phyloP scores from a whole-genome alignment of 2,329 filamentous ascomycete species.

The Cladophialophora carrionii region DNA sequence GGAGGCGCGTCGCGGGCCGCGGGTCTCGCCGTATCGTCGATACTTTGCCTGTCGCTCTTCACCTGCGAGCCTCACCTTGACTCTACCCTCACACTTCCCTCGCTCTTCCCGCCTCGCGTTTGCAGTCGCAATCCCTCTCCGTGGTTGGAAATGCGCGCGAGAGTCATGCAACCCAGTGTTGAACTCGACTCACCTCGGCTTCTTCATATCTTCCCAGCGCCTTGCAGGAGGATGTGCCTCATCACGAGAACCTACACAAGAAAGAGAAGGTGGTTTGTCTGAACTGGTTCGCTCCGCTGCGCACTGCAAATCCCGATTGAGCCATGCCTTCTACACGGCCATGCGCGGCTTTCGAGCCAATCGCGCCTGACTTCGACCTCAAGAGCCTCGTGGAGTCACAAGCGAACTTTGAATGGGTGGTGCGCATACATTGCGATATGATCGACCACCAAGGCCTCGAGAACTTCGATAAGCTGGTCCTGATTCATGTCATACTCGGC shows the following conservation, averaged over 20 bases:
- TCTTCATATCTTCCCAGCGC: not conserved
- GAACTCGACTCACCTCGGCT: not conserved
- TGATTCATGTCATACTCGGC: conserved; percentile 78
- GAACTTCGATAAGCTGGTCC: conserved; percentile 82
- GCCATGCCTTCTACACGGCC: conserved; percentile 79
- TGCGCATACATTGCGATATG: conserved; percentile 75
- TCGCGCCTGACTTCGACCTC: conserved; percentile 83
- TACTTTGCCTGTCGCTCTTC: not conserved
- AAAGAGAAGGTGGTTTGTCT: conserved; percentile 22
- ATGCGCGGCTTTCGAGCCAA: conserved; percentile 87
- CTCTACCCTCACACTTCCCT: not conserved
- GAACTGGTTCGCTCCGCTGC: not conserved
- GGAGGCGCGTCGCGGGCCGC: not conserved
- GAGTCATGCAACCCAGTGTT: not conserved
- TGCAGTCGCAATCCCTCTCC: not conserved
- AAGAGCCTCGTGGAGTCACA: conserved; percentile 73
- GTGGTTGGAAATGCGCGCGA: not conserved
- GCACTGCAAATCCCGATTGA: conserved; percentile 4
- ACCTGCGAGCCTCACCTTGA: not conserved
- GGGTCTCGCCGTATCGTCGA: not conserved
- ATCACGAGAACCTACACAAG: not conserved
- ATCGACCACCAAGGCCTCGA: conserved; percentile 76
- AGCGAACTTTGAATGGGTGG: conserved; percentile 83
- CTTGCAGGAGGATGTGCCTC: not conserved
- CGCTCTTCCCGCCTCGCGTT: not conserved